Evolutionary conservation across 306 rosid species (phyloP).

Genomic region (Glycyrrhiza uralensis): DNA sequence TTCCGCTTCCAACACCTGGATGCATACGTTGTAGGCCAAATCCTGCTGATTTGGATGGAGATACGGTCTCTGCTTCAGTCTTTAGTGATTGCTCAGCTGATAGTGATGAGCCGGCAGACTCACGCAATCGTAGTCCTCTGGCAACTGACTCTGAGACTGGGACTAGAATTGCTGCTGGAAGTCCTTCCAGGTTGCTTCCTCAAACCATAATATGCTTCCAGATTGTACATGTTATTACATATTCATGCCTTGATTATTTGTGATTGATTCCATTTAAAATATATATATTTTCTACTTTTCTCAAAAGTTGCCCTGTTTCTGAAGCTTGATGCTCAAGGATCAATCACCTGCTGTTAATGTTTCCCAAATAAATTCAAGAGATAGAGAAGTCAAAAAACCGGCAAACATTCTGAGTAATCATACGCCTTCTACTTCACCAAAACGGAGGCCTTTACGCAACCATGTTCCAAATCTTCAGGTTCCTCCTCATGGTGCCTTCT

Average conservation of each 20-base stretch:
- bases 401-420: slow-evolving; percentile 54
- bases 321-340: slow-evolving; percentile 72
- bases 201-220: slow-evolving; percentile 23
- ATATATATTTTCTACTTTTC: slow-evolving; percentile 27
- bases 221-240: slow-evolving; percentile 16
- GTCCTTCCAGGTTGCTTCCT: slow-evolving; percentile 80
- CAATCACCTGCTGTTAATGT: slow-evolving; percentile 49
- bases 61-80: slow-evolving; percentile 57
- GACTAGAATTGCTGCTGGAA: slow-evolving; percentile 58
- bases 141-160: slow-evolving; percentile 71
- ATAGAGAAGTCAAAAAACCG: slow-evolving; percentile 57
- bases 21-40: slow-evolving; percentile 60
- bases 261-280: slow-evolving; percentile 13
- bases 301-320: slow-evolving; percentile 33
- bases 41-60: slow-evolving; percentile 78
- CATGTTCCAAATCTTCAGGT: slow-evolving; percentile 88
- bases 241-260: slow-evolving; percentile 20
- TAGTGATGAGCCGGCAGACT: slow-evolving; percentile 74
- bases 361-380: slow-evolving; percentile 54
- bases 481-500: slow-evolving; percentile 77
- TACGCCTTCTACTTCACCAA: slow-evolving; percentile 59
- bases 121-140: slow-evolving; percentile 68
- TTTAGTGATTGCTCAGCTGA: slow-evolving; percentile 75
- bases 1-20: slow-evolving; percentile 73
- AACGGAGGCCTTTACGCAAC: slow-evolving; percentile 70